A percentile compares a stretch with the other conserved stretches of the same genome.
Evolutionary conservation across 2,329 filamentous ascomycete genomes (phyloP).

Genomic region (Sclerotinia trifoliorum): DNA sequence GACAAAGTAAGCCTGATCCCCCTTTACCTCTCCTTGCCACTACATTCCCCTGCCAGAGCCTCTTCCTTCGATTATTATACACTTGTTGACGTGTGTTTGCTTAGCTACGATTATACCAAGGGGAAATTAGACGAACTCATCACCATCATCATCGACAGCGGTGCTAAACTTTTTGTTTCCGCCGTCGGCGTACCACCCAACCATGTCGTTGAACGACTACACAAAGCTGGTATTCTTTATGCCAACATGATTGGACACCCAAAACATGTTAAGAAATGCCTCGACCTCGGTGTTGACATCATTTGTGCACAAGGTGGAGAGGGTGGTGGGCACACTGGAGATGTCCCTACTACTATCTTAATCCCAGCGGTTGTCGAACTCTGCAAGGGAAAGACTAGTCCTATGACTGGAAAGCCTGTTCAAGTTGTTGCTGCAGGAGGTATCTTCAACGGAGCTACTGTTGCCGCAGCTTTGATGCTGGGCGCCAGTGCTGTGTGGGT

Average conservation of each 20-base stretch:
- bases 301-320: slow-evolving; percentile 99
- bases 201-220: slow-evolving; percentile 83
- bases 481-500: slow-evolving; percentile 94
- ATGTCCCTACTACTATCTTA: slow-evolving; percentile 83
- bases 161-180: slow-evolving; percentile 91
- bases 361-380: slow-evolving; percentile 89
- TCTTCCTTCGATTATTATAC: slow-evolving; percentile 24
- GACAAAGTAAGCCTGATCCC: slow-evolving; percentile 71
- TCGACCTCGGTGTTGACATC: slow-evolving; percentile 88
- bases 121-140: slow-evolving; percentile 91
- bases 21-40: slow-evolving; percentile 20
- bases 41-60: background rate
- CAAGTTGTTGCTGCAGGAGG: slow-evolving; percentile 93
- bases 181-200: slow-evolving; percentile 93
- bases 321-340: slow-evolving; percentile 93
- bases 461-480: slow-evolving; percentile 89
- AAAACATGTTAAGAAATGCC: slow-evolving; percentile 96
- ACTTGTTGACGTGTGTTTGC: slow-evolving; percentile 30
- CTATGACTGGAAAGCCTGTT: slow-evolving; percentile 81
- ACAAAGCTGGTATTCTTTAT: slow-evolving; percentile 84
- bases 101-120: slow-evolving; percentile 98
- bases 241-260: slow-evolving; percentile 99
- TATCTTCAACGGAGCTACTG: slow-evolving; percentile 86
- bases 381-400: slow-evolving; percentile 76
- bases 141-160: slow-evolving; percentile 88